phyloP scores from a whole-genome alignment of 2,329 filamentous ascomycete species.

The Penicillium corylophilum region DNA sequence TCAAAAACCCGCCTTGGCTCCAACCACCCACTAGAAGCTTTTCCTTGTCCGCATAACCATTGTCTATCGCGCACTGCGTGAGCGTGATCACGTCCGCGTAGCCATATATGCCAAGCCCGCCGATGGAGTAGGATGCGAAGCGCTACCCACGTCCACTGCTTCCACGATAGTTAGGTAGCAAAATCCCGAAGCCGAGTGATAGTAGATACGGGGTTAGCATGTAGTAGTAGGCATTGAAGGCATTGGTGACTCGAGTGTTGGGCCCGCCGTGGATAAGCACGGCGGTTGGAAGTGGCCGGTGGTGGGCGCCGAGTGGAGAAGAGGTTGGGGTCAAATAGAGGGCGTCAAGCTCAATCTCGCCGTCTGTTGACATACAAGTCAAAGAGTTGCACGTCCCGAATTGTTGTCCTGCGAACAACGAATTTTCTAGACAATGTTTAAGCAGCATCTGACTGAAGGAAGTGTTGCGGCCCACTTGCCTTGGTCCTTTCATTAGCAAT shows the following conservation, averaged over 20 bases:
- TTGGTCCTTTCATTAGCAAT: too few relatives aligned
- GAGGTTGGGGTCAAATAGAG: not conserved
- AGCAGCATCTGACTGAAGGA: too few relatives aligned
- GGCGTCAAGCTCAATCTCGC: conserved; percentile 1
- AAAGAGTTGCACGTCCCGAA: conserved; percentile 4
- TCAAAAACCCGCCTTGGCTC: conserved; percentile 16
- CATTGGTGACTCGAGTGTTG: conserved; percentile 9
- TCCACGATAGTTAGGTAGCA: conserved; percentile 21
- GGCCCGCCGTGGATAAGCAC: conserved; percentile 20
- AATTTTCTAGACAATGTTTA: too few relatives aligned
- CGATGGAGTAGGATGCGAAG: conserved; percentile 12
- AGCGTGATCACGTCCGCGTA: conserved; percentile 14
- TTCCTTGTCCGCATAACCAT: conserved; percentile 12
- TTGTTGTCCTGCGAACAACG: conserved; percentile 1
- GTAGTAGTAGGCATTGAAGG: conserved; percentile 15
- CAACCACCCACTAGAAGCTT: conserved; percentile 12
- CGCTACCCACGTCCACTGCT: conserved; percentile 15
- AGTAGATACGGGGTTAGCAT: conserved; percentile 12
- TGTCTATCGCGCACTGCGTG: conserved; percentile 12
- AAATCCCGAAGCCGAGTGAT: conserved; percentile 15
- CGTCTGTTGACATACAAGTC: conserved; percentile 1
- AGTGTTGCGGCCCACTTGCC: too few relatives aligned
- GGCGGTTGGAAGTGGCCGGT: conserved; percentile 10
- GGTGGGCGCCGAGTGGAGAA: not conserved
- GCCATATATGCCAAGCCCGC: conserved; percentile 12